phyloP scores from a whole-genome alignment of 2,329 filamentous ascomycete genomes.

The Pseudogymnoascus sp. region DNA sequence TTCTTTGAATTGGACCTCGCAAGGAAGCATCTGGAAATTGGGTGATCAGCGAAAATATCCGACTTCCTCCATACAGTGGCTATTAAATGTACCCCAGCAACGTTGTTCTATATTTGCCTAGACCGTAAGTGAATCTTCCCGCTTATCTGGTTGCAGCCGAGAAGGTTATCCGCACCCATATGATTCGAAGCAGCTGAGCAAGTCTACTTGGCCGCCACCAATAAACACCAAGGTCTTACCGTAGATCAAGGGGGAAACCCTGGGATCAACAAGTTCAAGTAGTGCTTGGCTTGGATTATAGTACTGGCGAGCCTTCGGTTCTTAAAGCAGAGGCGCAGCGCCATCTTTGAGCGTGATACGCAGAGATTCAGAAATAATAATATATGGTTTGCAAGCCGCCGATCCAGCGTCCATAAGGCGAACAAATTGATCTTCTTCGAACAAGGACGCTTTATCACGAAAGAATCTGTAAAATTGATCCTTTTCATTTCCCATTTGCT shows the following conservation, averaged over 20 bases:
- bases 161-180: too few relatives aligned
- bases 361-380: slow-evolving; percentile 33
- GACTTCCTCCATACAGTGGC: background rate
- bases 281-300: slow-evolving; percentile 51
- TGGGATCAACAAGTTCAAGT: too few relatives aligned
- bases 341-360: slow-evolving; percentile 35
- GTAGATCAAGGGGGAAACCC: too few relatives aligned
- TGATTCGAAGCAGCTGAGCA: too few relatives aligned
- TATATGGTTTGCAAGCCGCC: slow-evolving; percentile 47
- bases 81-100: too few relatives aligned
- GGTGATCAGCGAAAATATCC: slow-evolving; percentile 25
- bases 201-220: too few relatives aligned
- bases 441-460: slow-evolving; percentile 13
- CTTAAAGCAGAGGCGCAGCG: slow-evolving; percentile 42
- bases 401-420: slow-evolving; percentile 14
- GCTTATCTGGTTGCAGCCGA: too few relatives aligned
- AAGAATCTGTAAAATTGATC: background rate
- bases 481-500: too few relatives aligned
- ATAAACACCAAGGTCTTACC: too few relatives aligned
- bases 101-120: slow-evolving; percentile 20
- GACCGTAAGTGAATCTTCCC: background rate
- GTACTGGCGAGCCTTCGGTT: slow-evolving; percentile 43
- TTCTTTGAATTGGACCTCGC: slow-evolving; percentile 27
- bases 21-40: slow-evolving; percentile 38
- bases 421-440: background rate